phyloP scores from a whole-genome alignment of 2,329 filamentous ascomycete genomes.

The Alternaria consortialis region DNA sequence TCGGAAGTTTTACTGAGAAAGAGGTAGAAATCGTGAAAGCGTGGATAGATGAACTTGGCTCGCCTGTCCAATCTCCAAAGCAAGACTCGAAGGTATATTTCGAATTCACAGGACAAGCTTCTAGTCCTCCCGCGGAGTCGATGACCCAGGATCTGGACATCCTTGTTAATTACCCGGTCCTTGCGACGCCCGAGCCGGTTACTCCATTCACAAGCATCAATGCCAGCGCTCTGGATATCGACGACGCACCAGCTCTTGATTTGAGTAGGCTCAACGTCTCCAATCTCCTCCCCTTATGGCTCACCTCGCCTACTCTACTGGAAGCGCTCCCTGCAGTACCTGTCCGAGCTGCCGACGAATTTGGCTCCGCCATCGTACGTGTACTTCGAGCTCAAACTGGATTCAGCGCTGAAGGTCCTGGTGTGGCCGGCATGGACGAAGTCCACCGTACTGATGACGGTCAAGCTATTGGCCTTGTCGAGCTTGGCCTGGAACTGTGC shows the following conservation, averaged over 20 bases:
- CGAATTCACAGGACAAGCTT: slow-evolving; percentile 26
- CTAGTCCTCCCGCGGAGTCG: not conserved
- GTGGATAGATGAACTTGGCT: slow-evolving; percentile 54
- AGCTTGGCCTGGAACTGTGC: slow-evolving; percentile 46
- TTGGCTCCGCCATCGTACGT: slow-evolving; percentile 49
- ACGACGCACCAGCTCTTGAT: not conserved
- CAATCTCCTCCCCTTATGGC: slow-evolving; percentile 51
- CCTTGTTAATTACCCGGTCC: slow-evolving; percentile 20
- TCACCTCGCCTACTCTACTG: slow-evolving; percentile 50
- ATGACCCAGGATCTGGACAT: slow-evolving; percentile 13
- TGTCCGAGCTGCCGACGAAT: slow-evolving; percentile 42
- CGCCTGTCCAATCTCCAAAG: not conserved
- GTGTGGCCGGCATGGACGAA: slow-evolving; percentile 55
- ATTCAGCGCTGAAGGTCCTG: slow-evolving; percentile 48
- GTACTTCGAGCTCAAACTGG: slow-evolving; percentile 54
- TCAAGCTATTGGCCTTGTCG: slow-evolving; percentile 41
- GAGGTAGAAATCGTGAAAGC: slow-evolving; percentile 51
- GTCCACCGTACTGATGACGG: slow-evolving; percentile 36
- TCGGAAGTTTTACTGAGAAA: slow-evolving; percentile 58
- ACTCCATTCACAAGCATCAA: not conserved
- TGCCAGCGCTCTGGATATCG: not conserved
- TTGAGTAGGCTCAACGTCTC: not conserved
- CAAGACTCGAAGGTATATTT: slow-evolving; percentile 29
- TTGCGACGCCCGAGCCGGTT: slow-evolving; percentile 2
- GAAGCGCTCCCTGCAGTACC: slow-evolving; percentile 51